phyloP scores from a whole-genome alignment of 2,329 filamentous ascomycete genomes.

The Aspergillus pseudonomiae region DNA sequence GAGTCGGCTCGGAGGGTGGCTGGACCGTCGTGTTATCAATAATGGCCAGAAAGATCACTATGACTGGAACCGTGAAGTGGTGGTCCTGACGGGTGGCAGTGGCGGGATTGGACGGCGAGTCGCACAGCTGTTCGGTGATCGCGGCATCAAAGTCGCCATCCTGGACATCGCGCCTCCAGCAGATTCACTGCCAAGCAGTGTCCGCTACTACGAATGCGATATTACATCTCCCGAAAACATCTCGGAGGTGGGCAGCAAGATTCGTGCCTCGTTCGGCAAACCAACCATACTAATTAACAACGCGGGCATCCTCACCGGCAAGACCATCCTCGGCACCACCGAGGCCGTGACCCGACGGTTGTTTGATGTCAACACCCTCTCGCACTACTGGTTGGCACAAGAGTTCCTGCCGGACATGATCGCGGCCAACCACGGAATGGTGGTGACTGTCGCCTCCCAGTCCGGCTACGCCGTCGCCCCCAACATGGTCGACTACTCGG shows the following conservation, averaged over 20 bases:
- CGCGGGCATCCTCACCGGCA: neutral
- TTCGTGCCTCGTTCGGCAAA: neutral
- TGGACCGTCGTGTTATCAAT: neutral
- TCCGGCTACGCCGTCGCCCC: neutral
- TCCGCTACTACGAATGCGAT: neutral
- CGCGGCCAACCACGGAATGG: neutral
- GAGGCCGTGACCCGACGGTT: neutral
- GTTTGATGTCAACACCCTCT: neutral
- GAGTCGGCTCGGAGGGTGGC: neutral
- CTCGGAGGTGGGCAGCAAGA: neutral
- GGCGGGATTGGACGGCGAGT: neutral
- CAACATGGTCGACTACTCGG: neutral
- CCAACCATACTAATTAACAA: neutral
- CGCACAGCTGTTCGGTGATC: neutral
- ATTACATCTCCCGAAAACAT: neutral
- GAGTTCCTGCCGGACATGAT: neutral
- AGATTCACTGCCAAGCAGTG: neutral
- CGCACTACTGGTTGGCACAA: neutral
- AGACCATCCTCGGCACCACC: neutral
- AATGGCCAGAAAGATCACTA: neutral
- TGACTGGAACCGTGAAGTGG: neutral
- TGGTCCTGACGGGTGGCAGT: neutral
- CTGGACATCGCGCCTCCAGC: neutral
- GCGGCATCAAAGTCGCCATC: neutral
- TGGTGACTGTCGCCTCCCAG: neutral